Conservation (phyloP, 2,329 filamentous ascomycete species). For the Talaromyces islandicus region DNA sequence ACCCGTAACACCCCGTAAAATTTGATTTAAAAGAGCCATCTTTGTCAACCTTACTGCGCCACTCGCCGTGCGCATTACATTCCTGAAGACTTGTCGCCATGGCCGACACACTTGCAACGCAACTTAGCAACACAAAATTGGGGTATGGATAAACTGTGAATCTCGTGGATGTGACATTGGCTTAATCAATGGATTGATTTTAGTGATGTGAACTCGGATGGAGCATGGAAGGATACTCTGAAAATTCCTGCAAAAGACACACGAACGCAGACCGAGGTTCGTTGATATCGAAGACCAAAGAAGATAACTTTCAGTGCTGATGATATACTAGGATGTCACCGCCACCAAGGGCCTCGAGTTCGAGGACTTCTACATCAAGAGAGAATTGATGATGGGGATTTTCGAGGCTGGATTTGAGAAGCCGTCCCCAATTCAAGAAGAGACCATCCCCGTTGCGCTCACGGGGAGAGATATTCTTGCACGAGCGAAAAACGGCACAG, state of each 20-base stretch:
- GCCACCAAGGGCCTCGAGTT: conserved; percentile 97
- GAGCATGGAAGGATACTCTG: conserved; percentile 40
- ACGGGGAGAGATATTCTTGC: conserved; percentile 93
- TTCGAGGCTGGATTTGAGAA: conserved; percentile 99
- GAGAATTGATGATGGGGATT: conserved; percentile 96
- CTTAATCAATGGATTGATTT: conserved; percentile 12
- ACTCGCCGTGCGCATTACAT: not conserved
- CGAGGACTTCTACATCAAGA: conserved; percentile 92
- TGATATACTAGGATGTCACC: conserved; percentile 72
- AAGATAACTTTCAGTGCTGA: not conserved
- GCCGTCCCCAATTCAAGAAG: conserved; percentile 98
- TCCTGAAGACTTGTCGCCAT: conserved; percentile 22
- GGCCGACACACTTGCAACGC: conserved; percentile 40
- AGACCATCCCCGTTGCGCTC: conserved; percentile 92
- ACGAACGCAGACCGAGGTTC: conserved; percentile 46
- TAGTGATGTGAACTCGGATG: conserved; percentile 35
- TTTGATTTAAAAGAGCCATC: not conserved
- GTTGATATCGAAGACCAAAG: conserved; percentile 3
- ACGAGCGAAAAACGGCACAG: conserved; percentile 95
- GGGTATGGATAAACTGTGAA: conserved; percentile 24
- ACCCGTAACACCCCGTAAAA: not conserved
- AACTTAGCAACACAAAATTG: conserved; percentile 40
- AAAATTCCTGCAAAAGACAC: conserved; percentile 44
- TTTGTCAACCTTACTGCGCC: not conserved
- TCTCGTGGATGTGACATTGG: conserved; percentile 3